Percentiles rank a stretch among this genome's conserved stretches.
phyloP scores from a whole-genome alignment of 164 flowering plant species.

The Annona cherimola region DNA sequence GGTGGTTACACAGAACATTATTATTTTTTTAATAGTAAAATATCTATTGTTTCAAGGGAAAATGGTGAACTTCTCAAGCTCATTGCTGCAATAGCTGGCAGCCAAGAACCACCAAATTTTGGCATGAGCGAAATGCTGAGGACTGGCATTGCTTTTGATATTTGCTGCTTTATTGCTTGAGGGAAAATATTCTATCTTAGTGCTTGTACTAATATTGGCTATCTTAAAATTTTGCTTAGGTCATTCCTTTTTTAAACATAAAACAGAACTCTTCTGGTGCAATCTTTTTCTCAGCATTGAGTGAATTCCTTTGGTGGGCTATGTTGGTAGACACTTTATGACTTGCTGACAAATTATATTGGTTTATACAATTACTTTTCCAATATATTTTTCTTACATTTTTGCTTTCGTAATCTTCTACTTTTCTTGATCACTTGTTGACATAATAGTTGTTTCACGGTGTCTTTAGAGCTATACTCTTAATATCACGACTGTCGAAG shows the following conservation, averaged over 20 bases:
- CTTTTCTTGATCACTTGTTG: neutral
- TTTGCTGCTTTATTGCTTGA: neutral
- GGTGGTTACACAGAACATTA: neutral
- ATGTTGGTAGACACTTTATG: neutral
- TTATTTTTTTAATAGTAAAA: neutral
- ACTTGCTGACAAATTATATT: too few species aligned
- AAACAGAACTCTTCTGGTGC: neutral
- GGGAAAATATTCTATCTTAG: neutral
- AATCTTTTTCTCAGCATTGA: neutral
- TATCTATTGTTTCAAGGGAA: neutral
- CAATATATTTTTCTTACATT: neutral
- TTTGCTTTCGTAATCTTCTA: neutral
- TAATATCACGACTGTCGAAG: conserved; percentile 91
- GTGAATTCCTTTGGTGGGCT: neutral
- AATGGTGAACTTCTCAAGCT: neutral
- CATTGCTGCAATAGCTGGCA: neutral
- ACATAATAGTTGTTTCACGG: conserved; percentile 9
- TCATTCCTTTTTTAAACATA: too few species aligned
- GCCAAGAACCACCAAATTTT: neutral
- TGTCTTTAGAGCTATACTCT: conserved; percentile 75
- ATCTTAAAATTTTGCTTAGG: neutral
- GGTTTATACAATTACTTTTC: too few species aligned
- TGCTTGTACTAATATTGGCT: neutral
- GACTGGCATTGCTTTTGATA: neutral
- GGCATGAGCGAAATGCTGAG: neutral